Evolutionary conservation across 768 basidiomycete species (phyloP), one percentile per base, ranked within the genome.

Genomic region (Serpula lacrymans): DNA sequence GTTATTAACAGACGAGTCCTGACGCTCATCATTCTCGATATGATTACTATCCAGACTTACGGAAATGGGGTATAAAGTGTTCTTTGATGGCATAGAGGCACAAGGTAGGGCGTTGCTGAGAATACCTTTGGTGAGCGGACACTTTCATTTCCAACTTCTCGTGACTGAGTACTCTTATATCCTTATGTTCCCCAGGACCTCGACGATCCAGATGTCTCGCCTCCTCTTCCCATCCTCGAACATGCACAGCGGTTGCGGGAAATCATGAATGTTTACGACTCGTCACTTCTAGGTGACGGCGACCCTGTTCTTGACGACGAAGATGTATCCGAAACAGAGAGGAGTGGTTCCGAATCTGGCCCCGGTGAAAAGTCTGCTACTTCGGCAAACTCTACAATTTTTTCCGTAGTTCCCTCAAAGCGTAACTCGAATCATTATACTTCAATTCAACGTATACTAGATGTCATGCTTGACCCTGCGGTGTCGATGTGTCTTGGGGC

Each of bases 201-300:
- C 17, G 78, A 88, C 30, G 91, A 93, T 46, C 66, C 77, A 0
- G 77, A 84, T 0, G 64, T 86, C 5, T 71, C 77, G 2, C 86
- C 94, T 2, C 91, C 94, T 0, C 68, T 84, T 5, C 68, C 76
- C 0, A 78, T 98, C 14, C 75, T 92, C 24, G 91, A 96, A 49
- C 82, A 92, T 30, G 73, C 78, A 0, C 86, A 90, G 46, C 80
- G 89, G 42, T 70, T 98, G 7, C 82, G 87, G 10, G 92, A 97
- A 58, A 80, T 96, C 48, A 86, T 94, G 80, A 63, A 71, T 1
- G 92, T 96, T 5, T 94, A 95, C 59, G 81, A 88, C 24, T 85
- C 87, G 0, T 93, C 93, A 0, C 73, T 94, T 22, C 68, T 92
- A 8, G 85, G 81, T 8, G 78, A 82, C 22, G 77, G 80, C 45